Conservation (phyloP, 495 filamentous ascomycete species). For the Melanomma pulvis-pyrius region DNA sequence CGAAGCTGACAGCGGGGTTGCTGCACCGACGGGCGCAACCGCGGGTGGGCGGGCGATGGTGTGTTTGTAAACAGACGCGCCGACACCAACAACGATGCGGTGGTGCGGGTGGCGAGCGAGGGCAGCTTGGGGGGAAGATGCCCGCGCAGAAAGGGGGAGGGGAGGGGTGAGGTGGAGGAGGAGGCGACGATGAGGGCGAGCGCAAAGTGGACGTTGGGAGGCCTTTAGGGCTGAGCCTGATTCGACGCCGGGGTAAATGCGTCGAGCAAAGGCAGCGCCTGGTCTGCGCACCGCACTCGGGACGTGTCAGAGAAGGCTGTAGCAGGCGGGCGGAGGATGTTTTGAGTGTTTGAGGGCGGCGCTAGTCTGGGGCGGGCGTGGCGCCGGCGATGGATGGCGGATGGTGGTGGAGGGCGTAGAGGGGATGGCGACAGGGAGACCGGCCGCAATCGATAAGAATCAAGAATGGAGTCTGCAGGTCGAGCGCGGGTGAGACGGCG, state of each 20-base stretch:
- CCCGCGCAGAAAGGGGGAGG: conserved; percentile 21
- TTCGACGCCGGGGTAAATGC: conserved; percentile 31
- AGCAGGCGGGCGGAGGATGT: neutral
- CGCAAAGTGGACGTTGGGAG: neutral
- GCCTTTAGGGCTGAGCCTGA: conserved; percentile 30
- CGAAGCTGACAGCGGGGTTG: conserved; percentile 26
- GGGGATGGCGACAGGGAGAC: neutral
- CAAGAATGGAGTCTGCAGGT: neutral
- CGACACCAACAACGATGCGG: neutral
- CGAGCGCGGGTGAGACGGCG: neutral
- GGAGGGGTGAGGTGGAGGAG: conserved; percentile 11
- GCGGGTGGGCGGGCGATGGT: neutral
- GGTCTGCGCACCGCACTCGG: neutral
- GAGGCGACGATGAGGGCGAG: neutral
- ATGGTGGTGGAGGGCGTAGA: neutral
- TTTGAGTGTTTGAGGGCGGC: neutral
- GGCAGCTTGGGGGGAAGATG: conserved; percentile 1
- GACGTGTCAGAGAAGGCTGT: conserved; percentile 5
- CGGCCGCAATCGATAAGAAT: neutral
- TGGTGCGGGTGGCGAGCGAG: conserved; percentile 4
- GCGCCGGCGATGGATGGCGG: too few relatives aligned
- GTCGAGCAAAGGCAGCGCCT: neutral
- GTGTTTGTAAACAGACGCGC: conserved; percentile 32
- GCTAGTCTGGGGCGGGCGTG: conserved; percentile 17
- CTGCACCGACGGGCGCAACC: neutral